Evolutionary conservation across 1,284 basidiomycete genomes (phyloP).

Genomic region (Pseudozyma sp.): DNA sequence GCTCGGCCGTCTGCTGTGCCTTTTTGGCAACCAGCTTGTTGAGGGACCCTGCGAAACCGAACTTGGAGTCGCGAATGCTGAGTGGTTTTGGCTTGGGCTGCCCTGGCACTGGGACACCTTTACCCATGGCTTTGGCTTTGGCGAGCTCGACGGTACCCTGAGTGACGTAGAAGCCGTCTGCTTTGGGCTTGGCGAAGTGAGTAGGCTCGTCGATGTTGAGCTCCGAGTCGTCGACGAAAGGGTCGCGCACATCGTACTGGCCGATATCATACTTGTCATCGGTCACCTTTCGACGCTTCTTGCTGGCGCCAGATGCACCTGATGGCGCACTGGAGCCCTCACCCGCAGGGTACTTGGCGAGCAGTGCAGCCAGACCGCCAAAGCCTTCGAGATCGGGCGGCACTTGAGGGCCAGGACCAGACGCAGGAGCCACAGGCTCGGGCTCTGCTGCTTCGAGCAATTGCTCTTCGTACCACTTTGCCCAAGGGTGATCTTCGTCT

Average conservation of each 20-base stretch:
- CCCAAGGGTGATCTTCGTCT: conserved; percentile 52
- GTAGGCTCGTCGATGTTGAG: conserved; percentile 88
- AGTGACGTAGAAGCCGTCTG: conserved; percentile 89
- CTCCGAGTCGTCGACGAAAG: conserved; percentile 98
- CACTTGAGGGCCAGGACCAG: conserved; percentile 18
- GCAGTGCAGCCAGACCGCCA: conserved; percentile 52
- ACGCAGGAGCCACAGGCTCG: conserved; percentile 23
- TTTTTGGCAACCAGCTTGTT: conserved; percentile 59
- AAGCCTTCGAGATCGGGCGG: conserved; percentile 51
- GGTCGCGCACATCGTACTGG: conserved; percentile 86
- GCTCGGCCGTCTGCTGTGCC: conserved; percentile 33
- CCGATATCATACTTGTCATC: conserved; percentile 65
- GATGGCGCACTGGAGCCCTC: conserved; percentile 17
- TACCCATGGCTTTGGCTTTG: conserved; percentile 37
- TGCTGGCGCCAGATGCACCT: conserved; percentile 24
- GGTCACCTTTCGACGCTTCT: conserved; percentile 41
- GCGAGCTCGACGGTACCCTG: conserved; percentile 65
- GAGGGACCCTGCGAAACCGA: conserved; percentile 53
- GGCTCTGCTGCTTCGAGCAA: conserved; percentile 25
- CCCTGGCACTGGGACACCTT: conserved; percentile 19
- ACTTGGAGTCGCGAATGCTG: conserved; percentile 48
- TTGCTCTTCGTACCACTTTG: conserved; percentile 61
- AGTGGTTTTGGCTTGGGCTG: conserved; percentile 32
- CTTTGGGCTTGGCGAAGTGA: conserved; percentile 90
- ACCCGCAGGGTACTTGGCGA: conserved; percentile 50